Percentiles rank a stretch among this genome's conserved stretches.
Evolutionary conservation across 495 filamentous ascomycete genomes (phyloP).

Genomic region (Neurospora sp.): DNA sequence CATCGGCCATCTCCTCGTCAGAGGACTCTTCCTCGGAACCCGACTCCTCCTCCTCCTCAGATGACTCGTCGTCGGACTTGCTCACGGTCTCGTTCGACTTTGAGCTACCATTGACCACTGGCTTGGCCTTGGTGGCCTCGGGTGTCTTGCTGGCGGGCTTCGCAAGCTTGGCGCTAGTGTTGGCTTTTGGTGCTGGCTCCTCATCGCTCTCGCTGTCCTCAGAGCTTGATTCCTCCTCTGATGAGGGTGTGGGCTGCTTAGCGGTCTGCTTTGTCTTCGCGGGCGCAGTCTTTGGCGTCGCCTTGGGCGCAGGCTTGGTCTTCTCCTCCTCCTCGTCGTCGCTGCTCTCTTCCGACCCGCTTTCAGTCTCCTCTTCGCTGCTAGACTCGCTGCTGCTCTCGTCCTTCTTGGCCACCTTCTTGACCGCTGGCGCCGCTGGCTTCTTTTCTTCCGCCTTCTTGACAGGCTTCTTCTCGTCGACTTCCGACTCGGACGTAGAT

Average conservation of each 20-base stretch:
- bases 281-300: slow-evolving; percentile 3
- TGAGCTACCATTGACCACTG: background rate
- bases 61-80: slow-evolving; percentile 18
- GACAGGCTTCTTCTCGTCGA: slow-evolving; percentile 2
- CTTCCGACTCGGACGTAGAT: background rate
- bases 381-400: slow-evolving; percentile 5
- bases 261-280: background rate
- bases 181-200: slow-evolving; percentile 11
- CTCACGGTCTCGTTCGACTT: slow-evolving; percentile 16
- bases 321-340: background rate
- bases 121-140: background rate
- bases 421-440: background rate
- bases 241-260: slow-evolving; percentile 4
- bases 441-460: slow-evolving; percentile 7
- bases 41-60: slow-evolving; percentile 2
- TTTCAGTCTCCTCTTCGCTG: background rate
- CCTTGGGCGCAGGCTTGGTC: slow-evolving; percentile 2
- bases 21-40: slow-evolving; percentile 5
- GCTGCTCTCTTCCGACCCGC: background rate
- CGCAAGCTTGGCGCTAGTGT: slow-evolving; percentile 1
- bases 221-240: slow-evolving; percentile 6
- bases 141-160: slow-evolving; percentile 1
- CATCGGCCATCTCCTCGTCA: slow-evolving; percentile 15
- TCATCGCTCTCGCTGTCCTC: slow-evolving; percentile 17
- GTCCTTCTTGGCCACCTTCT: slow-evolving; percentile 6